Evolutionary conservation across 23 red algal species (phyloP).

Genomic region (Cyanidium caldarium): DNA sequence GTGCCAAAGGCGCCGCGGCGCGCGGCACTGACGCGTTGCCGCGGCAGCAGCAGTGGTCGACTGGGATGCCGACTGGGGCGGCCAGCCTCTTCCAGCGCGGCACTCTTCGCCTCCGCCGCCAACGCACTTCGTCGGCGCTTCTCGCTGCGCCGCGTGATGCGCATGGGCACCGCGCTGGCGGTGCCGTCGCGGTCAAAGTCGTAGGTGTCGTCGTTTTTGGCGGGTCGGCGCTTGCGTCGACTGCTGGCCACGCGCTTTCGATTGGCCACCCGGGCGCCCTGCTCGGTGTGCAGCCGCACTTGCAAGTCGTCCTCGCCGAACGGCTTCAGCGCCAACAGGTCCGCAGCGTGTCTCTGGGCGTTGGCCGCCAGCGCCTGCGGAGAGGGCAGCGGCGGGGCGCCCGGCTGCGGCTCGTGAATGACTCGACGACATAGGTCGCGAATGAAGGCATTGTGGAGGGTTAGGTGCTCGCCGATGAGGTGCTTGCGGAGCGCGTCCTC

Average conservation of each 20-base stretch:
- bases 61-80: no score
- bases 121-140: background rate
- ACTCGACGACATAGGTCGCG: background rate
- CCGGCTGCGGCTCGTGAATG: background rate
- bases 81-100: no score
- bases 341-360: background rate
- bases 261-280: background rate
- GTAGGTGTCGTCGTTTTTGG: background rate
- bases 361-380: background rate
- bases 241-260: no score
- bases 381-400: background rate
- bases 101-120: no score
- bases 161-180: no score
- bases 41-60: background rate
- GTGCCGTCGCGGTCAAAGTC: no score
- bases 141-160: background rate
- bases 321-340: background rate
- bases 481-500: background rate
- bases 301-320: background rate
- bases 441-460: constrained; percentile 2
- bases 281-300: background rate
- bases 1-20: no score
- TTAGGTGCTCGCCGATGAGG: background rate
- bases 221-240: background rate
- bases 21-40: no score